Base-by-base conservation (phyloP, 306 rosid species). In the Fragaria iinumae region DNA sequence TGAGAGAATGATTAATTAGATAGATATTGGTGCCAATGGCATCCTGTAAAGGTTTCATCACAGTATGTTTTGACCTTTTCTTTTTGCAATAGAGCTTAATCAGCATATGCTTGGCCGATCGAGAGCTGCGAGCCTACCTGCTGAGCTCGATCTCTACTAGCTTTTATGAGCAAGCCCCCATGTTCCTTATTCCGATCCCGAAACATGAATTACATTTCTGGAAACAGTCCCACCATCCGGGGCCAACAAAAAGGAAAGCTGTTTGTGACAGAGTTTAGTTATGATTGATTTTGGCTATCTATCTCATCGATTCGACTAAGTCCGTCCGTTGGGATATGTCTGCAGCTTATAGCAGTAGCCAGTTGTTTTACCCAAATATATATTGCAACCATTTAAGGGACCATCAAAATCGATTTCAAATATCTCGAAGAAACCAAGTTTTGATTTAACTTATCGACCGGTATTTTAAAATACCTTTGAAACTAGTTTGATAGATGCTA, bases 1-100 rank as follows among this genome's bases (percentile, higher is more conserved):
- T 59, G 36, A 48, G 59, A 67, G 56, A 36, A 77, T 68, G 79
- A 77, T 82, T 73, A 72, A 72, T 55, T 72, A 38, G 76, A 72
- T 36, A 73, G 8, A 38, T 38, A 5, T 39, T 48, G 57, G 79
- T 73, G 76, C 75, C 56, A 73, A 76, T 63, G 67, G 84, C 75
- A 82, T 85, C 71, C 86, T 85, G 80, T 82, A 85, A 85, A 85
- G 88, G 38, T 32, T 18, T 29, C 43, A 75, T 81, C 72, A 76
- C 75, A 67, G 27, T 75, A 71, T 81, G 71, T 23, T 70, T 81
- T 25, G 67, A 53, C 69, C 38, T 68, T 76, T 68, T 55, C n/a
- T 43, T 72, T 38, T 36, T 36, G 65, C 6, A 25, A 43, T 25
- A 4, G 18, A 25, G 36, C 65, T 25, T 59, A 23, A 59, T 25